Base-by-base conservation (phyloP, 129 eudicot species). In the Ambrosia trifida region DNA sequence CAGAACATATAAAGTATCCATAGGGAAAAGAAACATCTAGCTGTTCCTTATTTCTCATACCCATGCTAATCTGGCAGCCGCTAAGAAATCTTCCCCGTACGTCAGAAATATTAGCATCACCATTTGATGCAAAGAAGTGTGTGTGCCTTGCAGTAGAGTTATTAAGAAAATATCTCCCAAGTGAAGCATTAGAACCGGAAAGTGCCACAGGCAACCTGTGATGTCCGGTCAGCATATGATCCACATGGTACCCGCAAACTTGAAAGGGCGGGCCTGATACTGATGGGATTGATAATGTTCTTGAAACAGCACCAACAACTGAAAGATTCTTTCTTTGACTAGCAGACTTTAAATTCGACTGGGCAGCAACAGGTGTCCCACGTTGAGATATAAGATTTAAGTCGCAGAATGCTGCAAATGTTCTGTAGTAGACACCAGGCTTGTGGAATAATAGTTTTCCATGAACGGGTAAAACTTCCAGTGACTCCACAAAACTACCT, bases 211-310 rank as follows among this genome's bases (percentile, higher is more conserved):
- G 79, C 66, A 67, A 57, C 66, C 82, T 82, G 66, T 54, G 80
- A 68, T 66, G 79, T 35, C 84, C 85, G 2, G 86, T 70, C 41
- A 80, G 72, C 69, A 84, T 49, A 51, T 80, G 72, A 65, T 84
- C 90, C 61, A 70, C 28, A 68, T 88, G 97, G 79, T 86, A 86
- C 53, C 84, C 91, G 79, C 93, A 88, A 47, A 80, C 87, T 67
- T 91, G 91, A 50, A 84, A 74, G 54, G 96, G 74, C 24, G 97
- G 93, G 33, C 96, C 97, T 4, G 96, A 86, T 3, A 91, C 89
- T 49, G 96, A 91, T 19, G 97, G 96, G 64, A 78, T 76, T 2
- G 96, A 88, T 35, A 91, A 80, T 54, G 90, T 86, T 30, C 96
- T 84, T 57, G 97, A 82, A 77, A 86, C 63, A 54, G 91, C 85